Percentiles rank a stretch among this genome's conserved stretches.
These are phyloP conservation scores for Bauhinia variegata DNA, from an alignment of 306 rosid genomes.

Conservation along the genomic window DNA sequence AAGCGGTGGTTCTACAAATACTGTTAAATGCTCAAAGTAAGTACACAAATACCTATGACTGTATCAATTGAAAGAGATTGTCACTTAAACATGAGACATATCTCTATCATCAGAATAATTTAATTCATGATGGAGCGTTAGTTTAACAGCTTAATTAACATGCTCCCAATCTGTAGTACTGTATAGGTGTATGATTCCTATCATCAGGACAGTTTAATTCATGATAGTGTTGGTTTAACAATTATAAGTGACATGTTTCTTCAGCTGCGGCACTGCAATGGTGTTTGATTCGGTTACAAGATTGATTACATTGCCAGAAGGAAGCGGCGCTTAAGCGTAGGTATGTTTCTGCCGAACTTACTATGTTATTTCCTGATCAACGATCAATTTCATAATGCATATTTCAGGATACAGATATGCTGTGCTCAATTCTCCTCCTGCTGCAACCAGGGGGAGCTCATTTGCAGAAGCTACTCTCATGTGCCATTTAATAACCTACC, in stretches of 20 bases:
- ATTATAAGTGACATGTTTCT: conserved; percentile 19
- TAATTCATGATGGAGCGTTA: conserved; percentile 4
- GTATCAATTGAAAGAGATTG: neutral
- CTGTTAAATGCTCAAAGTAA: conserved; percentile 82
- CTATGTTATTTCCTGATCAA: neutral
- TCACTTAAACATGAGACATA: neutral
- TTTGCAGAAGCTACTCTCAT: conserved; percentile 21
- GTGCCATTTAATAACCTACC: conserved; percentile 28
- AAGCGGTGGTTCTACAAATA: conserved; percentile 75
- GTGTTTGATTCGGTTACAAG: conserved; percentile 70
- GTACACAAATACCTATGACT: conserved; percentile 28
- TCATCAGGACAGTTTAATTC: too few species aligned
- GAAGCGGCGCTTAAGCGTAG: conserved; percentile 63
- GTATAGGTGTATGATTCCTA: too few species aligned
- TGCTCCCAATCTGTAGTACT: too few species aligned
- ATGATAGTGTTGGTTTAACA: too few species aligned
- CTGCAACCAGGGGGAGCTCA: conserved; percentile 15
- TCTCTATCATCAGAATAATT: neutral
- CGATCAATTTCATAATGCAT: conserved; percentile 7
- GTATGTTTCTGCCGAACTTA: conserved; percentile 22
- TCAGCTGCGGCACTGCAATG: conserved; percentile 80
- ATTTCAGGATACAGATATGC: neutral
- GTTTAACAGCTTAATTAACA: too few species aligned
- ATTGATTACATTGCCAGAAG: conserved; percentile 89
- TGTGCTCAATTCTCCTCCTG: too few species aligned